Conservation (phyloP, 768 basidiomycete species). For the Tylopilus sp. region DNA sequence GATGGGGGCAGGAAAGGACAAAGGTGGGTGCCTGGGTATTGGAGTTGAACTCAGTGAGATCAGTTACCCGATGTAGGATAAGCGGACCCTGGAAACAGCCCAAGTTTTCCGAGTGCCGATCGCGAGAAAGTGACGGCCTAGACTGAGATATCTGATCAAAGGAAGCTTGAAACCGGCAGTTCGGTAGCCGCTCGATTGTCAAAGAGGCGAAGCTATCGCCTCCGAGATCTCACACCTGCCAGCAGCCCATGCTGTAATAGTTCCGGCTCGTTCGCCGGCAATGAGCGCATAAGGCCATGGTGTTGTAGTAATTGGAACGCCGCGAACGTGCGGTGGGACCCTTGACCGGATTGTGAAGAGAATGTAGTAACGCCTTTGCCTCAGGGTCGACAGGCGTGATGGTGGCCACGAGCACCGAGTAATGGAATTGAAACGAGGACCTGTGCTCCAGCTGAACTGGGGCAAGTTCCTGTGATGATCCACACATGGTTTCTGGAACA, state of each 20-base stretch:
- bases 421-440: conserved; percentile 4
- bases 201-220: conserved; percentile 32
- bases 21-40: conserved; percentile 21
- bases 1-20: conserved; percentile 19
- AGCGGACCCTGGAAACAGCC: conserved; percentile 33
- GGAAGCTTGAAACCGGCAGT: conserved; percentile 28
- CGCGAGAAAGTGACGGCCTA: conserved; percentile 26
- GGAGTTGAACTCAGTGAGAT: conserved; percentile 20
- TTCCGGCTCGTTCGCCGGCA: conserved; percentile 28
- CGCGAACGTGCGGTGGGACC: conserved; percentile 11
- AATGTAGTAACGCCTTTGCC: conserved; percentile 10
- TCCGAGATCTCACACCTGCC: conserved; percentile 32
- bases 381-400: conserved; percentile 11
- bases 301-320: conserved; percentile 18
- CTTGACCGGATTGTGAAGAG: conserved; percentile 11
- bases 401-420: conserved; percentile 1
- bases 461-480: conserved; percentile 27
- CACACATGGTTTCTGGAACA: conserved; percentile 17
- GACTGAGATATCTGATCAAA: conserved; percentile 28
- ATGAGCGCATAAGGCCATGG: conserved; percentile 22
- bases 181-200: conserved; percentile 32
- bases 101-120: conserved; percentile 19
- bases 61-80: conserved; percentile 22
- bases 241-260: conserved; percentile 30
- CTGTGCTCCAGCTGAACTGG: not conserved